phyloP scores from a whole-genome alignment of 2,329 filamentous ascomycete species.

The Trichocomaceae sp. region DNA sequence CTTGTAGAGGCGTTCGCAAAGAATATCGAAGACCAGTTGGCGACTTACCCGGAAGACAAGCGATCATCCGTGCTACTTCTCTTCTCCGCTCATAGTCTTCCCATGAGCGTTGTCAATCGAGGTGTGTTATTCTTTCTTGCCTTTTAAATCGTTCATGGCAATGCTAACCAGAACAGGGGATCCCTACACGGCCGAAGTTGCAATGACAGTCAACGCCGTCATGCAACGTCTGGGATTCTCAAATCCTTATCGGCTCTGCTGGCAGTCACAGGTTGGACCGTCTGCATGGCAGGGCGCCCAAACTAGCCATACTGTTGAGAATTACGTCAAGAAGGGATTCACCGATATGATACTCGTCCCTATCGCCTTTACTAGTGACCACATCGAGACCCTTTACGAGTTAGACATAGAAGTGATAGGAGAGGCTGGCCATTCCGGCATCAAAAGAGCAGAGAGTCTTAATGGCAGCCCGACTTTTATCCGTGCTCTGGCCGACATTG shows the following conservation, averaged over 20 bases:
- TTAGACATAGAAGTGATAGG: conserved; percentile 92
- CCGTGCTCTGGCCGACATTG: conserved; percentile 77
- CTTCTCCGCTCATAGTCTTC: conserved; percentile 91
- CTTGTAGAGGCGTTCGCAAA: conserved; percentile 86
- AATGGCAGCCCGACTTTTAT: conserved; percentile 93
- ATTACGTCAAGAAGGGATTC: conserved; percentile 84
- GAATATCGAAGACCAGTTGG: conserved; percentile 81
- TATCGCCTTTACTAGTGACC: conserved; percentile 97
- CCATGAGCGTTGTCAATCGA: conserved; percentile 96
- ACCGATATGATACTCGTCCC: conserved; percentile 87
- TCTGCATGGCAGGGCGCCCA: conserved; percentile 94
- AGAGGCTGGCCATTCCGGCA: conserved; percentile 65
- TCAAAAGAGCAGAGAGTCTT: conserved; percentile 85
- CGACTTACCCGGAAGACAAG: conserved; percentile 74
- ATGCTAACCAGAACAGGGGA: conserved; percentile 53
- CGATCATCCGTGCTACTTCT: conserved; percentile 76
- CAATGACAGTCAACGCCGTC: conserved; percentile 92
- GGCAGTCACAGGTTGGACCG: conserved; percentile 97
- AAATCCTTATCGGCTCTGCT: conserved; percentile 89
- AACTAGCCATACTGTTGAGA: conserved; percentile 77
- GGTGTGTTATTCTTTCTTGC: conserved; percentile 43
- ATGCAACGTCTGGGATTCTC: conserved; percentile 83
- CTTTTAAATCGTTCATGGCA: background rate
- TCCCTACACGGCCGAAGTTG: conserved; percentile 90
- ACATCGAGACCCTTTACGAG: conserved; percentile 95